phyloP scores from a whole-genome alignment of 2,329 filamentous ascomycete genomes.

The Rosellinia necatrix region DNA sequence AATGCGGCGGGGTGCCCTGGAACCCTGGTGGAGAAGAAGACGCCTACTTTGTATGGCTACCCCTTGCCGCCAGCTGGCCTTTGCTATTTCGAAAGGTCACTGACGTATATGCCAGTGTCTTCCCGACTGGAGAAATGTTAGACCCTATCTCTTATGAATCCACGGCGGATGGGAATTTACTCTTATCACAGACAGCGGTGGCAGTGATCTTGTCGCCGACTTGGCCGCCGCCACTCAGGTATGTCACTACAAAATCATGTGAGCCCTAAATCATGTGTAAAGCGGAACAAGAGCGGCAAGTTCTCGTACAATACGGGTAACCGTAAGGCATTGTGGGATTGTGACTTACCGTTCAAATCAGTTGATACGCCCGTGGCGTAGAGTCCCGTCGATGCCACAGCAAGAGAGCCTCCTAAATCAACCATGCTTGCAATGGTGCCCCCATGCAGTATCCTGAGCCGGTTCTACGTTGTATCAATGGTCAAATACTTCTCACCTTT shows the following conservation, averaged over 20 bases:
- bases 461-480: slow-evolving; percentile 59
- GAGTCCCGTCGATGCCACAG: slow-evolving; percentile 66
- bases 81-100: slow-evolving; percentile 63
- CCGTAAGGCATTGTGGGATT: background rate
- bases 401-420: slow-evolving; percentile 67
- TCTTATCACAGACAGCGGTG: slow-evolving; percentile 65
- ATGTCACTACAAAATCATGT: slow-evolving; percentile 56
- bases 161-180: slow-evolving; percentile 41
- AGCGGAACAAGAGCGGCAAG: background rate
- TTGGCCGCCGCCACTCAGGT: slow-evolving; percentile 62
- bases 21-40: background rate
- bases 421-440: slow-evolving; percentile 80
- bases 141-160: too few relatives aligned
- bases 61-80: slow-evolving; percentile 63
- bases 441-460: slow-evolving; percentile 75
- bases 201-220: slow-evolving; percentile 61
- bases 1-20: too few relatives aligned
- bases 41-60: slow-evolving; percentile 68
- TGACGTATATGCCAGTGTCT: slow-evolving; percentile 64
- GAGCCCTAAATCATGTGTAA: slow-evolving; percentile 1
- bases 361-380: slow-evolving; percentile 69
- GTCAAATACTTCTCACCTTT: background rate
- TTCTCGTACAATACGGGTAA: too few relatives aligned
- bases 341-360: slow-evolving; percentile 61
- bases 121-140: slow-evolving; percentile 55